A percentile compares a stretch with the other conserved stretches of the same genome.
Evolutionary conservation across 768 basidiomycete species (phyloP).

Genomic region (Leccinellum rugosiceps): DNA sequence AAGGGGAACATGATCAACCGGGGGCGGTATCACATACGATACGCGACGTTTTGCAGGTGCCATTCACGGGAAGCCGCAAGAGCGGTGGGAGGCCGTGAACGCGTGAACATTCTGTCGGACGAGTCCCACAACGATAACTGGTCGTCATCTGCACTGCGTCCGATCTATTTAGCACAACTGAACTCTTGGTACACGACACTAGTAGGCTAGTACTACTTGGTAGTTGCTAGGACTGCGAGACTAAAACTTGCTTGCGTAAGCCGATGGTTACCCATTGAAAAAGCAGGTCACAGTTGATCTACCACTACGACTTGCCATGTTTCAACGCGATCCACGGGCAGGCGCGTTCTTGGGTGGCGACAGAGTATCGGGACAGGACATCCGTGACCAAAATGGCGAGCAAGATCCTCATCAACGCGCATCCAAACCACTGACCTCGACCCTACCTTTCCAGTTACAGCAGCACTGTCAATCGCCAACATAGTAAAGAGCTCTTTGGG

Average conservation of each 20-base stretch:
- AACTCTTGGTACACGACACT: not conserved
- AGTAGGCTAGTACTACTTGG: not conserved
- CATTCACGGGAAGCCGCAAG: constrained; percentile 25
- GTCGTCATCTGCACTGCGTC: constrained; percentile 7
- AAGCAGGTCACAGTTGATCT: too few species aligned
- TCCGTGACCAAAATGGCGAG: constrained; percentile 93
- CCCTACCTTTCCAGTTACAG: constrained; percentile 62
- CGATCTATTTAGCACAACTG: not conserved
- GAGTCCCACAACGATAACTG: constrained; percentile 1
- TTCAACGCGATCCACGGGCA: constrained; percentile 87
- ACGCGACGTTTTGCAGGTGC: constrained; percentile 62
- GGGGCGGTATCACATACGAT: constrained; percentile 84
- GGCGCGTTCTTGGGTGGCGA: constrained; percentile 94
- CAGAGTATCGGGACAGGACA: constrained; percentile 91
- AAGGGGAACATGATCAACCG: constrained; percentile 56
- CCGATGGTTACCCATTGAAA: too few species aligned
- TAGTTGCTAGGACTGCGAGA: not conserved
- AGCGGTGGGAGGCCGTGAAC: not conserved
- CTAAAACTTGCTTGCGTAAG: constrained; percentile 21
- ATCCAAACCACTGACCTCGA: not conserved
- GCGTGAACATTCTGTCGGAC: not conserved
- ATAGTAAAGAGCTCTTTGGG: constrained; percentile 96
- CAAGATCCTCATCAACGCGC: not conserved
- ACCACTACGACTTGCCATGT: constrained; percentile 60
- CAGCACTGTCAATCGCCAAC: constrained; percentile 95